These are phyloP conservation scores for Podaxis sp. DNA, from an alignment of 768 basidiomycete genomes.

Conservation along the genomic window DNA sequence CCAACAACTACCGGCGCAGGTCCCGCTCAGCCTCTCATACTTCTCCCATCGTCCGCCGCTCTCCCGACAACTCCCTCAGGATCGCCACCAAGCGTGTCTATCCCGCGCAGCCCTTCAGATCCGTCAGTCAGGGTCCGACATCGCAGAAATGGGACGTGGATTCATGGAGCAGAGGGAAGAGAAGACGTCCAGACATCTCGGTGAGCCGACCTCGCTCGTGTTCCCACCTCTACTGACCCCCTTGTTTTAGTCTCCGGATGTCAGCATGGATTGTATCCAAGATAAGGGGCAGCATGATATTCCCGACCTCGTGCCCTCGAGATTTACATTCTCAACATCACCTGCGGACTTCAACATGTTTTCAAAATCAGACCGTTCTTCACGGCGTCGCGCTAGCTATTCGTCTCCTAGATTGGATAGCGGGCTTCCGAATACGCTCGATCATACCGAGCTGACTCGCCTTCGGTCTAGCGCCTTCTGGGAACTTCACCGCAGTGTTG, in stretches of 20 bases:
- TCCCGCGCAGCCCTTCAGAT: conserved; percentile 31
- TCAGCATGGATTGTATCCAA: conserved; percentile 2
- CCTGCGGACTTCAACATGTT: conserved; percentile 47
- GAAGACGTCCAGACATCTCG: conserved; percentile 42
- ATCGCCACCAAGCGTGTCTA: conserved; percentile 46
- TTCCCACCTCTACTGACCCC: background rate
- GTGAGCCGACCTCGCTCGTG: conserved; percentile 23
- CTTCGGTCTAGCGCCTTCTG: conserved; percentile 61
- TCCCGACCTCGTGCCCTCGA: conserved; percentile 15
- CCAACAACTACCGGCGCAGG: conserved; percentile 39
- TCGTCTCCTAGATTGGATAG: conserved; percentile 8
- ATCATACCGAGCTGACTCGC: conserved; percentile 20
- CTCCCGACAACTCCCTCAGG: conserved; percentile 33
- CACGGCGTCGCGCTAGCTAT: conserved; percentile 7
- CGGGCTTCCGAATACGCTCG: conserved; percentile 10
- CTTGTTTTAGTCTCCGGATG: background rate
- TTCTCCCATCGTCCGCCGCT: conserved; percentile 11
- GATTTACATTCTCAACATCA: conserved; percentile 38
- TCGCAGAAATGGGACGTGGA: conserved; percentile 51
- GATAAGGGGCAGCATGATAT: conserved; percentile 23
- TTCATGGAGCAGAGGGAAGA: conserved; percentile 49
- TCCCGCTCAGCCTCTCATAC: conserved; percentile 48
- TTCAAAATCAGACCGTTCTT: conserved; percentile 18
- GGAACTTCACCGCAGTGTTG: conserved; percentile 59
- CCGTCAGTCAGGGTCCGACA: conserved; percentile 17